These are phyloP conservation scores for Hemileia vastatrix DNA, from an alignment of 1,284 basidiomycete species.

Conservation along the genomic window DNA sequence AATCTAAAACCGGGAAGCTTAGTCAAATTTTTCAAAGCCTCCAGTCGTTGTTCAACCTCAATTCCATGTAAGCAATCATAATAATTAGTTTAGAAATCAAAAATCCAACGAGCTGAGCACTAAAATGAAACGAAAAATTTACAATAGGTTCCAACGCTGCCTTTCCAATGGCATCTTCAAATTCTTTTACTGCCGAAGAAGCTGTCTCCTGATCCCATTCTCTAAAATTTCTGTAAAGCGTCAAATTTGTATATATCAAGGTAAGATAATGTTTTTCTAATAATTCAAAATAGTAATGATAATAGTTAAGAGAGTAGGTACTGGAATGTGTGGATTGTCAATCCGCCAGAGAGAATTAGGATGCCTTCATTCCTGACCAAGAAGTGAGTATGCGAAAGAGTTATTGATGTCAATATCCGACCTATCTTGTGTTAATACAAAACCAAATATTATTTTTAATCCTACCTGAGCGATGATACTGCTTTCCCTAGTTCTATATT, in stretches of 20 bases:
- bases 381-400: too few relatives aligned
- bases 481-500: slow-evolving; percentile 43
- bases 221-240: slow-evolving; percentile 50
- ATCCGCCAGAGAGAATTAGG: slow-evolving; percentile 60
- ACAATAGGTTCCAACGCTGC: slow-evolving; percentile 49
- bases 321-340: slow-evolving; percentile 57
- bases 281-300: too few relatives aligned
- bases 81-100: neutral
- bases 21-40: slow-evolving; percentile 51
- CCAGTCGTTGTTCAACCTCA: slow-evolving; percentile 47
- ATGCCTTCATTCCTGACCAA: slow-evolving; percentile 56
- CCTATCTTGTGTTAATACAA: too few relatives aligned
- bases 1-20: slow-evolving; percentile 55
- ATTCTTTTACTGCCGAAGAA: slow-evolving; percentile 48
- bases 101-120: neutral
- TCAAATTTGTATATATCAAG: too few relatives aligned
- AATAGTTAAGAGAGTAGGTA: too few relatives aligned
- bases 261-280: too few relatives aligned
- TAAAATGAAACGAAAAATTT: neutral
- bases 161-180: slow-evolving; percentile 55
- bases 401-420: too few relatives aligned
- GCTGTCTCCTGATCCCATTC: slow-evolving; percentile 52
- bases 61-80: neutral
- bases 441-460: too few relatives aligned
- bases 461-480: slow-evolving; percentile 4